A percentile compares a stretch with the other conserved stretches of the same genome.
These are phyloP conservation scores for Gelatoporia subvermispora DNA, from an alignment of 768 basidiomycete genomes.

Conservation along the genomic window DNA sequence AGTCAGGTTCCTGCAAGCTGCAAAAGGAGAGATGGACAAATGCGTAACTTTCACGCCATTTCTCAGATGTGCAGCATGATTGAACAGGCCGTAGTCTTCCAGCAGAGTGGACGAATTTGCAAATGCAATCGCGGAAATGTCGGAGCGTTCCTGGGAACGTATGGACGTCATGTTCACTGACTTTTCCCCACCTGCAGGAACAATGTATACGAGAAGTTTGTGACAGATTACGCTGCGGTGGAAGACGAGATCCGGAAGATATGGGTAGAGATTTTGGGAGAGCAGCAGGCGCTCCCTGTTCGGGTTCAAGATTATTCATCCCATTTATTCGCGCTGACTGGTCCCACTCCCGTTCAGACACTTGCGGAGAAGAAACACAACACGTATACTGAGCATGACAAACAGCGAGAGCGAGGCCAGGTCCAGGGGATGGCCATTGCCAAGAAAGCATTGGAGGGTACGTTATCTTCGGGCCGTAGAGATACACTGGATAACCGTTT, in stretches of 20 bases:
- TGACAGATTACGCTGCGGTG: conserved; percentile 20
- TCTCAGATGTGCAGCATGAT: not conserved
- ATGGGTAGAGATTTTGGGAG: conserved; percentile 17
- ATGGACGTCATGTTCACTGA: not conserved
- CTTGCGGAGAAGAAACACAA: conserved; percentile 12
- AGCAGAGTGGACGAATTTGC: conserved; percentile 10
- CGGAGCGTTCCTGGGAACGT: not conserved
- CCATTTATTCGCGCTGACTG: not conserved
- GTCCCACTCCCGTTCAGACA: conserved; percentile 3
- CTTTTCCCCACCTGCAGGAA: conserved; percentile 7
- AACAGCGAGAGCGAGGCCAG: conserved; percentile 19
- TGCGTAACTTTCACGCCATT: conserved; percentile 11
- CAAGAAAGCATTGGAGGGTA: conserved; percentile 24
- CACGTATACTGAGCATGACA: conserved; percentile 10
- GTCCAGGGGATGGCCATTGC: conserved; percentile 22
- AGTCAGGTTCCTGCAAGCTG: conserved; percentile 13
- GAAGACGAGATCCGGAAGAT: conserved; percentile 24
- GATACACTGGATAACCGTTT: not conserved
- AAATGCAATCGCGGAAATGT: conserved; percentile 16
- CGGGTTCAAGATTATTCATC: not conserved
- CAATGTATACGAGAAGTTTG: conserved; percentile 19
- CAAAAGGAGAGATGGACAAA: conserved; percentile 14
- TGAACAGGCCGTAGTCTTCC: conserved; percentile 6
- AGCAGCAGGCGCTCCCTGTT: conserved; percentile 16
- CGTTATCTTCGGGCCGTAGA: not conserved